Evolutionary conservation across 2,329 filamentous ascomycete genomes (phyloP), one percentile per base, ranked within the genome.

Genomic region (Magnaporthiopsis incrustans): DNA sequence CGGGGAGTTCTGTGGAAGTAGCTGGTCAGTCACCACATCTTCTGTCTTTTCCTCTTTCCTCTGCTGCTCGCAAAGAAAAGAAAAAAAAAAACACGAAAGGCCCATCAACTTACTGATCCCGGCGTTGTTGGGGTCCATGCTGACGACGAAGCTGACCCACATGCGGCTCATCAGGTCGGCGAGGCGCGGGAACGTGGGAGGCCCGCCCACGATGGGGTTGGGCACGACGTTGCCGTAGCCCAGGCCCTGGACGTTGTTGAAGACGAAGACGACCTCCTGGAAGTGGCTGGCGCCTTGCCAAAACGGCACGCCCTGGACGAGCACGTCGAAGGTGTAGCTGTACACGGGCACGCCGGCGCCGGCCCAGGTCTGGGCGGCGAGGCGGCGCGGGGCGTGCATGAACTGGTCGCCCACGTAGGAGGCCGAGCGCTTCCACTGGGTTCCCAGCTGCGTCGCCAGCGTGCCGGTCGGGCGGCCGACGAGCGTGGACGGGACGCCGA

Each of bases 371-470:
- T 85, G 75, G 65, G 80, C 82, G 3, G 82, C 78, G 33, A 79
- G 76, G 3, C 86, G 79, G 5, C 85, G 79, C 30, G 81, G 79
- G 3, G 80, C 81, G 65, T 85, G 82, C 75, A 88, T 83, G 62
- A 75, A 71, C 10, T 76, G 75, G 72, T 89, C 86, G 38, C 85
- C 85, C 8, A 73, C 73, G 67, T 77, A 84, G 3, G 85, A 82
- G 2, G 80, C 78, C 15, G 75, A 78, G 64, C 85, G 82, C 65
- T 85, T 83, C 73, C 78, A 87, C 70, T 83, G 76, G 1, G 71
- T 68, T 6, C 82, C 82, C 57, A 73, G 76, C 1, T 67, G 59
- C 15, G 62, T 33, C 33, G 32, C 63, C 18, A 64, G 59, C 35
- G 56, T 65, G 15, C 69, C 69, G 18, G 67, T 69, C 10, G 73